Percentiles rank a stretch among this genome's conserved stretches.
phyloP scores from a whole-genome alignment of 2,329 filamentous ascomycete species.

The Saccharata proteae region DNA sequence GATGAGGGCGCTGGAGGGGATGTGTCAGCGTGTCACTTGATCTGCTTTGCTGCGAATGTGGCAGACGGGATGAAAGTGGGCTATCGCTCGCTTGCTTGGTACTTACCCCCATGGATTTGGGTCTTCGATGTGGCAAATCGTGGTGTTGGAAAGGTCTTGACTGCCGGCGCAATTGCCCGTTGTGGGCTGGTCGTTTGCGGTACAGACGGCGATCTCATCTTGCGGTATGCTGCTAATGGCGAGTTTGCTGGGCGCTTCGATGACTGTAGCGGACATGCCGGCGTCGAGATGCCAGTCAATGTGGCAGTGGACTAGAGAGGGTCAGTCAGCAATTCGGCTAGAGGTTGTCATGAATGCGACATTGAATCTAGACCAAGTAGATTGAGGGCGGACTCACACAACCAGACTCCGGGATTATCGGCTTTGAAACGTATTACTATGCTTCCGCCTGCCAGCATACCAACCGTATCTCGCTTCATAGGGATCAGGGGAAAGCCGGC shows the following conservation, averaged over 20 bases:
- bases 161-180: conserved; percentile 8
- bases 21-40: too few species aligned
- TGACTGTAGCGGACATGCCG: conserved; percentile 18
- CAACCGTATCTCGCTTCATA: conserved; percentile 56
- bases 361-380: conserved; percentile 3
- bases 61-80: too few species aligned
- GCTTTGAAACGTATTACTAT: conserved; percentile 48
- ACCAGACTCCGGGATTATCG: conserved; percentile 46
- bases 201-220: conserved; percentile 2
- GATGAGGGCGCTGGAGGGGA: too few species aligned
- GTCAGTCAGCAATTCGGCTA: conserved; percentile 45
- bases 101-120: too few species aligned
- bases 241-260: conserved; percentile 17
- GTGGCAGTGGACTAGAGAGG: conserved; percentile 50
- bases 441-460: conserved; percentile 50
- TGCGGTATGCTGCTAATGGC: conserved; percentile 7
- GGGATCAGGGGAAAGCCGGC: conserved; percentile 42
- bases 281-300: conserved; percentile 44
- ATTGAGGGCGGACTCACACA: conserved; percentile 24
- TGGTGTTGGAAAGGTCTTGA: too few species aligned
- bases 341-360: conserved; percentile 1
- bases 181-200: conserved; percentile 1
- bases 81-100: too few species aligned
- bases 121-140: too few species aligned
- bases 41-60: too few species aligned